Evolutionary conservation across 2,329 filamentous ascomycete genomes (phyloP).

Genomic region (Penicillium thymicola): DNA sequence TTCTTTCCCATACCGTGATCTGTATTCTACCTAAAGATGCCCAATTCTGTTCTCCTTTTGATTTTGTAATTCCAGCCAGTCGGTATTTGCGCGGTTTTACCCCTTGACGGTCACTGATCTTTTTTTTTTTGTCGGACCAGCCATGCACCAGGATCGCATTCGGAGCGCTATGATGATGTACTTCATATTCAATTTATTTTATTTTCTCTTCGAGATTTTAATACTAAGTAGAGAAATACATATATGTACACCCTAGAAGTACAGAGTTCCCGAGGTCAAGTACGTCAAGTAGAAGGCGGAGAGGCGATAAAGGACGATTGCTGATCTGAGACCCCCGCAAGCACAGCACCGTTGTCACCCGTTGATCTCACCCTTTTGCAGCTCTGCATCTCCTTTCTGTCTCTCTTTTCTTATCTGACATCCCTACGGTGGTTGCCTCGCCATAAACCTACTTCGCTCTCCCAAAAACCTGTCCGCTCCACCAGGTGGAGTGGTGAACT

Average conservation of each 20-base stretch:
- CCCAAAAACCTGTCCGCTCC: slow-evolving; percentile 1
- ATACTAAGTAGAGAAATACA: not conserved
- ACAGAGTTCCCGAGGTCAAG: not conserved
- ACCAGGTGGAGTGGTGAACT: slow-evolving; percentile 23
- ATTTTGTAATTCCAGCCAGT: slow-evolving; percentile 19
- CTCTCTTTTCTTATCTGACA: not conserved
- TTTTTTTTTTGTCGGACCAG: slow-evolving; percentile 19
- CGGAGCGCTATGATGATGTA: slow-evolving; percentile 20
- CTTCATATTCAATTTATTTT: slow-evolving; percentile 8
- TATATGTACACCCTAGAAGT: not conserved
- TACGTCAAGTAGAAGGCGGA: slow-evolving; percentile 10
- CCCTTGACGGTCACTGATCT: not conserved
- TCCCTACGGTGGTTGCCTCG: not conserved
- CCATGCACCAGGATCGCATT: slow-evolving; percentile 27
- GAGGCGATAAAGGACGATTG: slow-evolving; percentile 11
- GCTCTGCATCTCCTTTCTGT: not conserved
- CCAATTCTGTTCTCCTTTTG: slow-evolving; percentile 8
- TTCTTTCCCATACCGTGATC: slow-evolving; percentile 26
- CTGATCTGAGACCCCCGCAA: slow-evolving; percentile 11
- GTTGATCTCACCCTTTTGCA: not conserved
- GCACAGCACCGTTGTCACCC: not conserved
- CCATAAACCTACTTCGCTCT: not conserved
- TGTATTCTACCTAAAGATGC: slow-evolving; percentile 28
- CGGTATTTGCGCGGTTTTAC: slow-evolving; percentile 9
- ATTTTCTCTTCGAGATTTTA: not conserved